Percentiles rank a stretch among this genome's conserved stretches.
Evolutionary conservation across 1,284 basidiomycete species (phyloP).

Genomic region (Erythrobasidium hasegawianum): DNA sequence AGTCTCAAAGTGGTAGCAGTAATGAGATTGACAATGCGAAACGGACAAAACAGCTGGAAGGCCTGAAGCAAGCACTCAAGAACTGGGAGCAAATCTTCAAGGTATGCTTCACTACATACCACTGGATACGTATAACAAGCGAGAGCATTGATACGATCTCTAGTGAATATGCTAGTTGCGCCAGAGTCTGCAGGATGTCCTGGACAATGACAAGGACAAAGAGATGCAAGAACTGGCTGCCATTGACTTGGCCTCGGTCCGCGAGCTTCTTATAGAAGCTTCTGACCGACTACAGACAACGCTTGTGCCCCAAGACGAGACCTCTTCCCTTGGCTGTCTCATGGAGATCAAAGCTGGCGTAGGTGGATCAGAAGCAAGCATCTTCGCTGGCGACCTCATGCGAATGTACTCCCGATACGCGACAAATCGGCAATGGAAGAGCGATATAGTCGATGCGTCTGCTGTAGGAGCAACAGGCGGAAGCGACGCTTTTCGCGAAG

Average conservation of each 20-base stretch:
- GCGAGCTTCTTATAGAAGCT: conserved; percentile 55
- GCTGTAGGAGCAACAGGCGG: conserved; percentile 14
- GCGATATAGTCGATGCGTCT: conserved; percentile 26
- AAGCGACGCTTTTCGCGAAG: conserved; percentile 55
- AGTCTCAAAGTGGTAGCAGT: neutral
- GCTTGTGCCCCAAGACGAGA: conserved; percentile 67
- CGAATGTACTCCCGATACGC: conserved; percentile 79
- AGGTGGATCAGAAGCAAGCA: conserved; percentile 80
- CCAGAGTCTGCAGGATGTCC: conserved; percentile 40
- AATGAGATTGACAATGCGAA: conserved; percentile 16
- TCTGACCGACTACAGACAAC: conserved; percentile 62
- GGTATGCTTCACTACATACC: conserved; percentile 2
- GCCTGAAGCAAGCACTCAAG: conserved; percentile 21
- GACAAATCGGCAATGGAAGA: conserved; percentile 48
- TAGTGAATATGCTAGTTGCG: conserved; percentile 15
- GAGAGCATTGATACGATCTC: neutral
- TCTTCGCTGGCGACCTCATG: conserved; percentile 75
- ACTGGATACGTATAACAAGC: neutral
- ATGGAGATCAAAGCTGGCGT: conserved; percentile 90
- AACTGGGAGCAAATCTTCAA: conserved; percentile 24
- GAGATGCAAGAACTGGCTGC: conserved; percentile 69
- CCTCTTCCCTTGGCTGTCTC: conserved; percentile 67
- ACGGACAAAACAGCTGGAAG: conserved; percentile 25
- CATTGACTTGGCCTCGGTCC: conserved; percentile 63
- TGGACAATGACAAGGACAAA: conserved; percentile 71